Percentiles rank a stretch among this genome's conserved stretches.
phyloP scores from a whole-genome alignment of 305 asterid genomes.

The Nicotiana rustica region DNA sequence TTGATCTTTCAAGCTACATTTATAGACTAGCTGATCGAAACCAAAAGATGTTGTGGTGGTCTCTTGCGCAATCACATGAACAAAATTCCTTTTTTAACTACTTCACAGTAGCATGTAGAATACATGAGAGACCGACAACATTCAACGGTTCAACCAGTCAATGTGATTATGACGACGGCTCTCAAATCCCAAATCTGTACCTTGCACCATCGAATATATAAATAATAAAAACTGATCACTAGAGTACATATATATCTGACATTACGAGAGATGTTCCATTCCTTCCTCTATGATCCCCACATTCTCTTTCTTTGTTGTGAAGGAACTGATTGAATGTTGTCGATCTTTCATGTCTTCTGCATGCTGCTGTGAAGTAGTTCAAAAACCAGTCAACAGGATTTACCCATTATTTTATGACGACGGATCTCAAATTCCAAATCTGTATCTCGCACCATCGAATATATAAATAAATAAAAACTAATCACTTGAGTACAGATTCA shows the following conservation, averaged over 20 bases:
- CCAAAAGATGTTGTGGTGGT: conserved; percentile 16
- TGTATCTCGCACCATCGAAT: conserved; percentile 6
- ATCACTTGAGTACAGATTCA: neutral
- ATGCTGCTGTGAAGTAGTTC: too few species aligned
- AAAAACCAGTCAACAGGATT: neutral
- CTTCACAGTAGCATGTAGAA: conserved; percentile 25
- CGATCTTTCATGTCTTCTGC: too few species aligned
- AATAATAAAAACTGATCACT: conserved; percentile 8
- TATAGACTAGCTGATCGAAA: conserved; percentile 10
- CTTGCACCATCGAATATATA: conserved; percentile 10
- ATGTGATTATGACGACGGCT: conserved; percentile 7
- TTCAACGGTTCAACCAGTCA: neutral
- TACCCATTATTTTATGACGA: neutral
- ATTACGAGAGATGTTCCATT: too few species aligned
- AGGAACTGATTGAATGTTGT: too few species aligned
- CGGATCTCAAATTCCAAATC: conserved; percentile 14
- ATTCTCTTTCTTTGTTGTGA: too few species aligned
- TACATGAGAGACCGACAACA: neutral
- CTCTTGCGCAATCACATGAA: conserved; percentile 1
- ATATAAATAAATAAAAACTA: conserved; percentile 1
- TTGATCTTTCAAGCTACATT: conserved; percentile 22
- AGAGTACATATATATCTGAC: neutral
- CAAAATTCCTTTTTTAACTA: neutral
- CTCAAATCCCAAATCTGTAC: neutral
- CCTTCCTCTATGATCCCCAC: too few species aligned